Evolutionary conservation across 2,329 filamentous ascomycete species (phyloP).

Genomic region (Exserohilum turcica): DNA sequence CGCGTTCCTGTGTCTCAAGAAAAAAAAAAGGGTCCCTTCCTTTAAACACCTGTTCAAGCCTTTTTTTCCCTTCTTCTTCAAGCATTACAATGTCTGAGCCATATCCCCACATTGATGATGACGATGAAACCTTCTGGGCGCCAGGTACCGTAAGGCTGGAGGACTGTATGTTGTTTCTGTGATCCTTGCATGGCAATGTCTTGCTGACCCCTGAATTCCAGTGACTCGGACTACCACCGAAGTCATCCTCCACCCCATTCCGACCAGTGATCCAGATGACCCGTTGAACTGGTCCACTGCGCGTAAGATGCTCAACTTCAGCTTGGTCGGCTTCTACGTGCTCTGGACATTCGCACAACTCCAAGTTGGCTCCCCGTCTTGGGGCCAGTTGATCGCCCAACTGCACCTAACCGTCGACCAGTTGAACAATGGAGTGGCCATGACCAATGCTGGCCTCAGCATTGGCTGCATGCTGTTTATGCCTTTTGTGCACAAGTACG

Average conservation of each 20-base stretch:
- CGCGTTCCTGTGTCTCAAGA: background rate
- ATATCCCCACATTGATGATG: background rate
- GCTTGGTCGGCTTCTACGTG: slow-evolving; percentile 51
- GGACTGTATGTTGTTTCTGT: slow-evolving; percentile 6
- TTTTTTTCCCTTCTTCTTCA: background rate
- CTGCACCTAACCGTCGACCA: slow-evolving; percentile 48
- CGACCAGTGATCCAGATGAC: slow-evolving; percentile 18
- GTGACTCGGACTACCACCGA: slow-evolving; percentile 6
- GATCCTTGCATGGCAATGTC: background rate
- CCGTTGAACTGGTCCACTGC: slow-evolving; percentile 50
- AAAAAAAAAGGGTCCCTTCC: background rate
- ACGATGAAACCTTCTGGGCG: slow-evolving; percentile 15
- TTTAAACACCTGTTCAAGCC: background rate
- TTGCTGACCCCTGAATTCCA: slow-evolving; percentile 3
- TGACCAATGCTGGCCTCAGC: slow-evolving; percentile 50
- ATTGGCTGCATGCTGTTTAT: slow-evolving; percentile 53
- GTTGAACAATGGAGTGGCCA: slow-evolving; percentile 55
- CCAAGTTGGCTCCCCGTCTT: slow-evolving; percentile 50
- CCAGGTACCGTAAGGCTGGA: slow-evolving; percentile 16
- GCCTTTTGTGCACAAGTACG: slow-evolving; percentile 55
- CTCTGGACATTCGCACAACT: slow-evolving; percentile 51
- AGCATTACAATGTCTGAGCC: background rate
- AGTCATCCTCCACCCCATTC: slow-evolving; percentile 16
- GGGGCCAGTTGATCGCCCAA: slow-evolving; percentile 51
- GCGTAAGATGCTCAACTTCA: slow-evolving; percentile 52